Conservation (phyloP, 148 eudicot genomes). For the Silene uniflora region DNA sequence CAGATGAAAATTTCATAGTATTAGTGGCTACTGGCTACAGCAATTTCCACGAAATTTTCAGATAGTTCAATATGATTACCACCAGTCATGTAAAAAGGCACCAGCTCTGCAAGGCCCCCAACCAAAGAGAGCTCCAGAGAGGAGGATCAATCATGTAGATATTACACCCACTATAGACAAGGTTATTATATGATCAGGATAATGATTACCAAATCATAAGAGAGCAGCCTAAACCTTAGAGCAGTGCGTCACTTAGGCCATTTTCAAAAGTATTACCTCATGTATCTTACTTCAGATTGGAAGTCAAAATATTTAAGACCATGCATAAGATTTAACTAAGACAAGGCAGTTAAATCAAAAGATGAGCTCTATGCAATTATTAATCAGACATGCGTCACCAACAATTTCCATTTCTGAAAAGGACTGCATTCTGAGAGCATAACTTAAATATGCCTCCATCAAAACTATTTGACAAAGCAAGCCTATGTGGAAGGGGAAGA, state of each 20-base stretch:
- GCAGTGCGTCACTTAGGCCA: background rate
- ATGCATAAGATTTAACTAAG: background rate
- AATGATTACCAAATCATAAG: background rate
- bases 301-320: background rate
- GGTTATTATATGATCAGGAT: background rate
- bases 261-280: background rate
- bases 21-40: background rate
- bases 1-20: background rate
- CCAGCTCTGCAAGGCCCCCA: background rate
- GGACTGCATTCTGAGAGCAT: too few relatives aligned
- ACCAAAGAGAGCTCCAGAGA: background rate
- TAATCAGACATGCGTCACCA: too few relatives aligned
- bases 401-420: too few relatives aligned
- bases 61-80: background rate
- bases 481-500: too few relatives aligned
- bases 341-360: background rate
- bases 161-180: background rate
- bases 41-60: background rate
- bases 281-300: background rate
- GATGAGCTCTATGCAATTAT: background rate
- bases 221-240: background rate
- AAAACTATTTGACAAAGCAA: too few relatives aligned
- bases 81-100: background rate
- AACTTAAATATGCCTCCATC: too few relatives aligned
- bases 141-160: constrained; percentile 2